A percentile compares a stretch with the other conserved stretches of the same genome.
These are phyloP conservation scores for Biscutella laevigata DNA, from an alignment of 441 rosid species.

Conservation along the genomic window DNA sequence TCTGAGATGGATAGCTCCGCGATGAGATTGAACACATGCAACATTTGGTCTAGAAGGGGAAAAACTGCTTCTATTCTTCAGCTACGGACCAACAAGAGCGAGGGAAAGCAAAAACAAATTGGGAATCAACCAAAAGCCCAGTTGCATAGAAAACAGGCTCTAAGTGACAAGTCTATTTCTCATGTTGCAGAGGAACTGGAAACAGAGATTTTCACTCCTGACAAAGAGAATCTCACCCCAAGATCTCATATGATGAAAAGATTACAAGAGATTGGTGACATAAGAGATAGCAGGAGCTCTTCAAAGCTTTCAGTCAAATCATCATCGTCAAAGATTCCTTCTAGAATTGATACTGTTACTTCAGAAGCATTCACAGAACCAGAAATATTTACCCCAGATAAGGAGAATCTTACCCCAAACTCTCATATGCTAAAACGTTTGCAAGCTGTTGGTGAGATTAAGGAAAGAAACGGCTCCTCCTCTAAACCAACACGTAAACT, in stretches of 20 bases:
- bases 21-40: conserved; percentile 27
- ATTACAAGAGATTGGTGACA: conserved; percentile 35
- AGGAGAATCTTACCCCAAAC: conserved; percentile 69
- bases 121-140: conserved; percentile 25
- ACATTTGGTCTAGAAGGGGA: conserved; percentile 77
- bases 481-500: conserved; percentile 24
- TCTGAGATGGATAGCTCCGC: conserved; percentile 29
- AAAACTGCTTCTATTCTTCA: conserved; percentile 47
- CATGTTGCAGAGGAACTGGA: conserved; percentile 32
- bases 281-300: conserved; percentile 31
- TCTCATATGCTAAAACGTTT: conserved; percentile 36
- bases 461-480: conserved; percentile 29
- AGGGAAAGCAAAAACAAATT: conserved; percentile 27
- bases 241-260: conserved; percentile 35
- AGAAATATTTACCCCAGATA: conserved; percentile 59
- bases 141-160: conserved; percentile 22
- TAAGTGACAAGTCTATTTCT: conserved; percentile 29
- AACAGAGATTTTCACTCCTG: conserved; percentile 55
- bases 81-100: conserved; percentile 46
- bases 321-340: conserved; percentile 10
- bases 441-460: conserved; percentile 34
- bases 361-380: conserved; percentile 31
- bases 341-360: background rate
- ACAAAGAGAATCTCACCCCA: conserved; percentile 78
- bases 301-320: conserved; percentile 12